Percentiles rank a stretch among this genome's conserved stretches.
These are phyloP conservation scores for Psilocybe azurescens DNA, from an alignment of 768 basidiomycete species.

Conservation along the genomic window DNA sequence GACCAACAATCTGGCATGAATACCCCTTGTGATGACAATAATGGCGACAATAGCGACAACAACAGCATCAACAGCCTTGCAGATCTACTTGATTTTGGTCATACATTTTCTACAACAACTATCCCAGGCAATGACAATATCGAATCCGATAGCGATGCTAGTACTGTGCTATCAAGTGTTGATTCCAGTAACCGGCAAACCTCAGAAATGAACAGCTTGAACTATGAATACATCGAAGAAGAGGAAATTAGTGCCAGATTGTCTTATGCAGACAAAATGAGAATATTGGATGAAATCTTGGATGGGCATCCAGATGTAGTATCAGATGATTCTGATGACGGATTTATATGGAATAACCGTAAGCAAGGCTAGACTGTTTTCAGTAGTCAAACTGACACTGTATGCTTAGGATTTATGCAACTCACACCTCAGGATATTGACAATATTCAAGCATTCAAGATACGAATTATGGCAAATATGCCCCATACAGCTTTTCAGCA, in stretches of 20 bases:
- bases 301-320: background rate
- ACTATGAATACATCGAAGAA: background rate
- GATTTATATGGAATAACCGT: background rate
- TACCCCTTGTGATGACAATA: no score
- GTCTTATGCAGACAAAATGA: background rate
- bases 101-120: no score
- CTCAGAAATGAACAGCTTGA: no score
- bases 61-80: no score
- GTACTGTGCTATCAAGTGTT: no score
- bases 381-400: background rate
- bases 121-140: no score
- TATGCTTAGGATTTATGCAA: background rate
- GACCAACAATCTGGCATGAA: no score
- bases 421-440: conserved; percentile 29
- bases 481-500: conserved; percentile 25
- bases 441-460: conserved; percentile 32
- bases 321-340: background rate
- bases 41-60: no score
- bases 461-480: conserved; percentile 31
- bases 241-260: background rate
- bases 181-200: no score
- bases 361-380: background rate
- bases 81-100: no score
- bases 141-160: no score
- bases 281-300: background rate